These are phyloP conservation scores for Elongisporangium anandrum DNA, from an alignment of 352 stramenopile species.

Conservation along the genomic window DNA sequence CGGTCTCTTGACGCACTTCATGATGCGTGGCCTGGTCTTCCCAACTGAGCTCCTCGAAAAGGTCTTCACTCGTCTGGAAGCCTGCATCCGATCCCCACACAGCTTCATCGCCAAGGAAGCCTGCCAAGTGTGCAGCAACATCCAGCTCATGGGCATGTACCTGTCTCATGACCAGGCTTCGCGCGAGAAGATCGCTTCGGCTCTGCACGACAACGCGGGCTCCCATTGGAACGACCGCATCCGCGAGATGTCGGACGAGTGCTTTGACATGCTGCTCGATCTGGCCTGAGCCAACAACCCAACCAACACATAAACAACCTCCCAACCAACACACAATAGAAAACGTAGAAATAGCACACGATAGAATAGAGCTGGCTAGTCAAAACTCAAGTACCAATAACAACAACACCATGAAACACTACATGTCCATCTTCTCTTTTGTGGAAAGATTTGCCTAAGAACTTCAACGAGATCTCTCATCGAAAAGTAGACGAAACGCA, in stretches of 20 bases:
- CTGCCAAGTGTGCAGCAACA: slow-evolving; percentile 49
- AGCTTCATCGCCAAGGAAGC: slow-evolving; percentile 75
- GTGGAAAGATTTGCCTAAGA: background rate
- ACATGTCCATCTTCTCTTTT: background rate
- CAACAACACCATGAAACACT: no score
- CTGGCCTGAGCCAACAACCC: slow-evolving; percentile 40
- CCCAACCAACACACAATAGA: slow-evolving; percentile 24
- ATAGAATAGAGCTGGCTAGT: slow-evolving; percentile 2
- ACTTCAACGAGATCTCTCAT: background rate
- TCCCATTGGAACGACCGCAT: slow-evolving; percentile 77
- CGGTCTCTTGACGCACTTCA: slow-evolving; percentile 56
- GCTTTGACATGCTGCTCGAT: slow-evolving; percentile 79
- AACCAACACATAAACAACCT: slow-evolving; percentile 7
- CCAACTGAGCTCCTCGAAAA: slow-evolving; percentile 35
- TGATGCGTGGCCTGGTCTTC: slow-evolving; percentile 51
- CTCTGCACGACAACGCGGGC: slow-evolving; percentile 60
- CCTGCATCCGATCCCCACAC: slow-evolving; percentile 60
- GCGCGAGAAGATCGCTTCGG: slow-evolving; percentile 53
- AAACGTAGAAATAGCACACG: slow-evolving; percentile 7
- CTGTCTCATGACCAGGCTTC: slow-evolving; percentile 47
- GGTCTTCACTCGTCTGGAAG: slow-evolving; percentile 44
- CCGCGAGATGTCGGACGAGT: slow-evolving; percentile 72
- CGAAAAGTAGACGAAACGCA: background rate
- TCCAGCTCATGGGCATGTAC: slow-evolving; percentile 69
- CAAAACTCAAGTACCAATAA: slow-evolving; percentile 2